Conservation (phyloP, 495 filamentous ascomycete species). For the Penicillium egyptiacum region DNA sequence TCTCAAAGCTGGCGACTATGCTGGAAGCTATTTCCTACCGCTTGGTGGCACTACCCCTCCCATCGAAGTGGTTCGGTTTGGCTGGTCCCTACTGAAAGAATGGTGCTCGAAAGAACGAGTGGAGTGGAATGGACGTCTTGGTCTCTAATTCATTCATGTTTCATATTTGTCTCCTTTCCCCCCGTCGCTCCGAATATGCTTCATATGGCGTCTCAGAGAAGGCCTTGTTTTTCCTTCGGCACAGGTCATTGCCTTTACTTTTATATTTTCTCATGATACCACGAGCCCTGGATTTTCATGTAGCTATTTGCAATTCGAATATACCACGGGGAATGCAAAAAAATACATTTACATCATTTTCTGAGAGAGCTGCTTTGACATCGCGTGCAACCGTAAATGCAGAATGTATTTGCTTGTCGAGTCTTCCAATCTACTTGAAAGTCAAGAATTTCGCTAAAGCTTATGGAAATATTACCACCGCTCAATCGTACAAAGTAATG, state of each 20-base stretch:
- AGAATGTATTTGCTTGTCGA: background rate
- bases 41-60: constrained; percentile 41
- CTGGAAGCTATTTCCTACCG: constrained; percentile 44
- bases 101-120: constrained; percentile 48
- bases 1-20: constrained; percentile 42
- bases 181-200: background rate
- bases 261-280: constrained; percentile 39
- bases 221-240: constrained; percentile 4
- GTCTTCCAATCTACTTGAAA: background rate
- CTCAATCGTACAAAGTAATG: constrained; percentile 11
- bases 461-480: constrained; percentile 9
- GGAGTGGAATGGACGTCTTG: constrained; percentile 41
- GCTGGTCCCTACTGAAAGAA: constrained; percentile 44
- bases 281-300: constrained; percentile 33
- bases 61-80: constrained; percentile 50
- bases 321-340: constrained; percentile 22
- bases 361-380: background rate
- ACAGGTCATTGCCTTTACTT: constrained; percentile 2
- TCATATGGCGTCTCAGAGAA: background rate
- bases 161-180: constrained; percentile 1
- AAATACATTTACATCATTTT: constrained; percentile 3
- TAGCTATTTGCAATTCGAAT: constrained; percentile 23
- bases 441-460: background rate
- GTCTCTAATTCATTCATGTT: constrained; percentile 20
- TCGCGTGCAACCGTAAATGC: background rate